Percentiles rank a stretch among this genome's conserved stretches.
These are phyloP conservation scores for Colletotrichum agaves DNA, from an alignment of 2,329 filamentous ascomycete genomes.

Conservation along the genomic window DNA sequence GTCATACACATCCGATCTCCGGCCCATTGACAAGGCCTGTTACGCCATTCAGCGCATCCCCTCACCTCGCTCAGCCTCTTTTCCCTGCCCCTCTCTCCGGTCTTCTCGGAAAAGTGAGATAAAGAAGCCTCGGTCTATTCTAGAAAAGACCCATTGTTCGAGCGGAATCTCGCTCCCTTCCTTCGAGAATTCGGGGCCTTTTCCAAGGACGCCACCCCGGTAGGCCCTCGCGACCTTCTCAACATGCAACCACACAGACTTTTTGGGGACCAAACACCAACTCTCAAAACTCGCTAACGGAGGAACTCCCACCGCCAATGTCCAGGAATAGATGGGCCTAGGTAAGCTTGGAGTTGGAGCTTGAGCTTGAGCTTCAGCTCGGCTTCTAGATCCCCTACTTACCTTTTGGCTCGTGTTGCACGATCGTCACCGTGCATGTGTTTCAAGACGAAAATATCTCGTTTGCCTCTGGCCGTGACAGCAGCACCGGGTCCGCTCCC, in stretches of 20 bases:
- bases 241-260: slow-evolving; percentile 29
- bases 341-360: neutral
- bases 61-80: slow-evolving; percentile 4
- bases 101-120: neutral
- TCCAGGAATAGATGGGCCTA: slow-evolving; percentile 22
- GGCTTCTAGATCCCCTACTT: neutral
- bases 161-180: slow-evolving; percentile 9
- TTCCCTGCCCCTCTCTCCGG: neutral
- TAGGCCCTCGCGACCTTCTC: slow-evolving; percentile 14
- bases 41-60: slow-evolving; percentile 4
- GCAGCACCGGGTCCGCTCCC: slow-evolving; percentile 4
- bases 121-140: neutral
- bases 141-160: slow-evolving; percentile 5
- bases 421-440: slow-evolving; percentile 28
- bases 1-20: slow-evolving; percentile 16
- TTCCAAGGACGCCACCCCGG: slow-evolving; percentile 14
- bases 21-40: slow-evolving; percentile 10
- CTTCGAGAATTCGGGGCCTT: slow-evolving; percentile 9
- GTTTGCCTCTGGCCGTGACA: slow-evolving; percentile 25
- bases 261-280: slow-evolving; percentile 15
- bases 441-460: slow-evolving; percentile 25
- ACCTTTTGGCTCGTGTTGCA: neutral
- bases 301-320: neutral
- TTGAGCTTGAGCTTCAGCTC: slow-evolving; percentile 4
- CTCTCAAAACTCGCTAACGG: slow-evolving; percentile 6